A percentile compares a stretch with the other conserved stretches of the same genome.
Conservation (phyloP, 371 early-diverging fungal genomes). For the Phascolomyces articulosus region DNA sequence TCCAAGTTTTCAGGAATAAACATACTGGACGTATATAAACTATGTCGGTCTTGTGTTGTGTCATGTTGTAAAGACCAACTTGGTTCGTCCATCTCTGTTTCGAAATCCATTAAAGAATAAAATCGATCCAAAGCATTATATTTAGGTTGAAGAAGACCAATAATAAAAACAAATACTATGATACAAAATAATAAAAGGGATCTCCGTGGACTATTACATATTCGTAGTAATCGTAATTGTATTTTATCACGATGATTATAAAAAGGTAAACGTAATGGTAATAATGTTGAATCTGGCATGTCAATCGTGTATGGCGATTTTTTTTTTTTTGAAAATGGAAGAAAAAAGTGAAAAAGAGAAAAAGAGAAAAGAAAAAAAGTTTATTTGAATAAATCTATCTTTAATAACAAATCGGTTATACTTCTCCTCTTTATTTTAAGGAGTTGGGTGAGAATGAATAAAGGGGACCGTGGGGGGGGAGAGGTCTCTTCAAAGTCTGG, state of each 20-base stretch:
- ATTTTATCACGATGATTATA: neutral
- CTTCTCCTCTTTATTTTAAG: too few relatives aligned
- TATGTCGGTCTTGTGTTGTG: constrained; percentile 14
- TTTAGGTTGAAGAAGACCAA: neutral
- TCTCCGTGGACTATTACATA: constrained; percentile 8
- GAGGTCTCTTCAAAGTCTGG: neutral
- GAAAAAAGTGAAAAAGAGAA: neutral
- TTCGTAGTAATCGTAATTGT: neutral
- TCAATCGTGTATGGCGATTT: too few relatives aligned
- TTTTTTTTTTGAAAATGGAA: too few relatives aligned
- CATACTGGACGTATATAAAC: constrained; percentile 39
- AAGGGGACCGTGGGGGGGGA: too few relatives aligned
- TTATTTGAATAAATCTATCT: neutral
- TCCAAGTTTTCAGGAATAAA: constrained; percentile 36
- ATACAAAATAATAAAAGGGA: neutral
- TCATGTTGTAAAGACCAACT: neutral
- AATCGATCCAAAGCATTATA: neutral
- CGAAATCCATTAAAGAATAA: neutral
- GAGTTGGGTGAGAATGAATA: too few relatives aligned
- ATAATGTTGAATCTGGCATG: neutral
- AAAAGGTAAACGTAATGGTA: neutral
- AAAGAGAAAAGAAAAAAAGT: neutral
- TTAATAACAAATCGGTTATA: too few relatives aligned
- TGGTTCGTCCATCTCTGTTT: neutral
- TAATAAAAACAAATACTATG: neutral